Evolutionary conservation across 306 rosid species (phyloP).

Genomic region (Fagus sylvatica): DNA sequence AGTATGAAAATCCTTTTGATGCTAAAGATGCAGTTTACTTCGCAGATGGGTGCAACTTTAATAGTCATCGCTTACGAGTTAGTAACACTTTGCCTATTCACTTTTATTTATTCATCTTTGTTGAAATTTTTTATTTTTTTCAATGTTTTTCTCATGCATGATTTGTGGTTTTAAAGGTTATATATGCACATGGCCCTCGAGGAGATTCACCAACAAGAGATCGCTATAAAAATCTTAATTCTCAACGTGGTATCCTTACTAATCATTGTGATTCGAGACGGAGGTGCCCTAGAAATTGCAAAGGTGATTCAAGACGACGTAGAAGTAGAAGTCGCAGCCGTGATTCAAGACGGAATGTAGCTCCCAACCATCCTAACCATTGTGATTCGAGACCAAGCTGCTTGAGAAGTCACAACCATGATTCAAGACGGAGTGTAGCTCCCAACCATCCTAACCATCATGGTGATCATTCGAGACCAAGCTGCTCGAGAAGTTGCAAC

Average conservation of each 20-base stretch:
- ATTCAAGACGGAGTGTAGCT: constrained; percentile 51
- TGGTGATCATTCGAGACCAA: constrained; percentile 63
- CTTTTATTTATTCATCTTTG: background rate
- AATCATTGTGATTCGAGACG: no score
- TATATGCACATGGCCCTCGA: constrained; percentile 77
- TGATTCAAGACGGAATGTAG: constrained; percentile 49
- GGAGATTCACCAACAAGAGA: constrained; percentile 67
- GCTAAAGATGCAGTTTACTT: constrained; percentile 75
- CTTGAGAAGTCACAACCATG: constrained; percentile 17
- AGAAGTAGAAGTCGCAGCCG: no score
- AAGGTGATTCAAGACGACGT: no score
- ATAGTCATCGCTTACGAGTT: constrained; percentile 70
- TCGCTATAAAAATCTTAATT: constrained; percentile 8
- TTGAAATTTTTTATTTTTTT: background rate
- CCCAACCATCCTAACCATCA: constrained; percentile 77
- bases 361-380: constrained; percentile 70
- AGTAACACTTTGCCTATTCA: constrained; percentile 19
- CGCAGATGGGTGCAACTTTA: constrained; percentile 71
- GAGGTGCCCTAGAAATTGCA: no score
- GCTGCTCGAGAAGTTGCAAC: constrained; percentile 71
- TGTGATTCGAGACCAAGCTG: constrained; percentile 61
- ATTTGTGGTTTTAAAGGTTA: constrained; percentile 54
- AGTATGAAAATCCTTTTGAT: constrained; percentile 83
- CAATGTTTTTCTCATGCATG: background rate
- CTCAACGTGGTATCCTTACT: no score